Base-by-base conservation (phyloP, 129 eudicot genomes). In the Chrysanthemum makinoi region DNA sequence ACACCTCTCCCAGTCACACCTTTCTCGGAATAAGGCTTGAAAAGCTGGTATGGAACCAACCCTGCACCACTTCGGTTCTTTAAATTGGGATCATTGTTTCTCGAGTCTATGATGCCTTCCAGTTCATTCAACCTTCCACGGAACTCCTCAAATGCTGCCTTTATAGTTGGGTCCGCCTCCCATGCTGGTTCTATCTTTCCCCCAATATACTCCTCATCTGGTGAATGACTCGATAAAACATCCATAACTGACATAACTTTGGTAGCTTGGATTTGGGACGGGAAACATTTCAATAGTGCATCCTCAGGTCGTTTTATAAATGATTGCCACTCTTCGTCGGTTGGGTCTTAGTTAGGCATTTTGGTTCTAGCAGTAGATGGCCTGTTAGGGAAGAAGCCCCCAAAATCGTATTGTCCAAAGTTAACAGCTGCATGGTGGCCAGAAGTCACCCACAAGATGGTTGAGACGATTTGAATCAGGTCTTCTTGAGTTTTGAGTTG, bases 401-500 rank as follows among this genome's bases (percentile, higher is more conserved):
- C 87, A 3, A 65, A 83, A 19, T 74, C 72, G 53, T 83, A 80
- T 62, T 83, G 87, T 19, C 87, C 87, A 6, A 83, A 83, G 81
- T 83, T 83, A 52, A 83, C 87, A 3, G 84, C 87, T 10, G 87
- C 66, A 63, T 83, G 87, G 58, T 83, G 87, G 12, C 79, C 83
- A 8, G 83, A 80, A 6, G 61, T 26, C 46, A 80, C 76, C 83
- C 83, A 79, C 64, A 80, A 74, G 70, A 80, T 80, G 11, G 83
- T 80, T 18, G 83, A 68, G 5, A 80, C 72, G 10, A 74, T 74
- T 52, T 18, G 19, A 17, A 80, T 80, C 17, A 80, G 62, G 33
- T 80, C 83, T 0, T 74, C 66, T 80, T 61, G 79, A 11, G 81
- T 77, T 44, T 65, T 62, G 57, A 76, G 81, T 15, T 58, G 66